Percentiles rank a stretch among this genome's conserved stretches.
Conservation (phyloP, 331 rosid species). For the Malus hybrid region DNA sequence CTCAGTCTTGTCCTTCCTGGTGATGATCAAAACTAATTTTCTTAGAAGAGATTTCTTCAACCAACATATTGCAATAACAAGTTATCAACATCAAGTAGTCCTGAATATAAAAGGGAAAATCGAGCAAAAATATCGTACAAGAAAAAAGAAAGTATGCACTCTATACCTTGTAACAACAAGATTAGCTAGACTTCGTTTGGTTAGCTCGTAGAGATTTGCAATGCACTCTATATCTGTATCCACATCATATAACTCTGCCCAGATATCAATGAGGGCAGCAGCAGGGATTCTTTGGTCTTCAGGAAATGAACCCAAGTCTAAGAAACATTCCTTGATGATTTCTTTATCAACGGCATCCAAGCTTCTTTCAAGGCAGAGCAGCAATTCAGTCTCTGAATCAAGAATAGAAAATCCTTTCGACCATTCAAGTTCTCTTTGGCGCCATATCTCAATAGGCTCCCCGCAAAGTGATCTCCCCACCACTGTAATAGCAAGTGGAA, state of each 20-base stretch:
- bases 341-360: slow-evolving; percentile 25
- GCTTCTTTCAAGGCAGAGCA: slow-evolving; percentile 28
- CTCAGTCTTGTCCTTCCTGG: too few species aligned
- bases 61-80: too few species aligned
- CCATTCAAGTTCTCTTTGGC: slow-evolving; percentile 9
- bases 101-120: background rate
- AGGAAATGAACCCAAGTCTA: slow-evolving; percentile 55
- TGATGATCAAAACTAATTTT: too few species aligned
- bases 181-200: slow-evolving; percentile 30
- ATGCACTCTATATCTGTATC: slow-evolving; percentile 29
- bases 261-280: slow-evolving; percentile 51
- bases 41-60: too few species aligned
- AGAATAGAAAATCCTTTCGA: slow-evolving; percentile 27
- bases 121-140: background rate
- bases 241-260: slow-evolving; percentile 31
- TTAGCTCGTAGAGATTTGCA: slow-evolving; percentile 26
- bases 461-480: slow-evolving; percentile 30
- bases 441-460: slow-evolving; percentile 21
- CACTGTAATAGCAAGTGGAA: slow-evolving; percentile 46
- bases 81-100: background rate
- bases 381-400: slow-evolving; percentile 19
- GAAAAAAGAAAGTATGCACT: background rate
- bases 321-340: slow-evolving; percentile 42
- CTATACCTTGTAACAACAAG: slow-evolving; percentile 41
- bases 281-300: slow-evolving; percentile 51